Conservation (phyloP, 768 basidiomycete genomes). For the Porphyrellus cyaneotinctus region DNA sequence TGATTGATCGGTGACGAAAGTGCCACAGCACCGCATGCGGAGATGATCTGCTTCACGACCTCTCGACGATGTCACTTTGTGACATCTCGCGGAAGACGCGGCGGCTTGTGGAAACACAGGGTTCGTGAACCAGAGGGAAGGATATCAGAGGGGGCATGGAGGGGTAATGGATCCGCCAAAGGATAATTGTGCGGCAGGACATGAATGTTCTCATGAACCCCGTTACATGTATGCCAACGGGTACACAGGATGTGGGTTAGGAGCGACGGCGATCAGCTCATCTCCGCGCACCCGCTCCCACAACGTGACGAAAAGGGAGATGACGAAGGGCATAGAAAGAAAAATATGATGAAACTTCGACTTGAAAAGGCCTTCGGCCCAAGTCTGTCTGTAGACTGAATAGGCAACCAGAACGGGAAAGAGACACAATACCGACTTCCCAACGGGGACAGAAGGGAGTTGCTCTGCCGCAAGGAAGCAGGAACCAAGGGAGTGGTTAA, state of each 20-base stretch:
- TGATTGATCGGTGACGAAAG: constrained; percentile 2
- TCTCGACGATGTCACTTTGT: background rate
- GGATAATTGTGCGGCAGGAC: constrained; percentile 1
- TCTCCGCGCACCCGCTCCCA: constrained; percentile 20
- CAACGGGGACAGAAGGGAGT: background rate
- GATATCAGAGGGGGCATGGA: background rate
- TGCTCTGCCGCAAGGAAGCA: constrained; percentile 4
- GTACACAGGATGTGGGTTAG: constrained; percentile 18
- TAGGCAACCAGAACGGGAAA: constrained; percentile 5
- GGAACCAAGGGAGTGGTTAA: background rate
- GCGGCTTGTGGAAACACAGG: background rate
- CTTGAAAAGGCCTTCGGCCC: background rate
- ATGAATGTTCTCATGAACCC: constrained; percentile 12
- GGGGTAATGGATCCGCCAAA: constrained; percentile 1
- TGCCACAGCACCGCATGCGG: constrained; percentile 14
- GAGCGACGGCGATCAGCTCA: constrained; percentile 28
- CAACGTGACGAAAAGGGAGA: constrained; percentile 16
- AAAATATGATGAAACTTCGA: background rate
- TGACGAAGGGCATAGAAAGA: background rate
- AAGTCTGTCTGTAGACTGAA: constrained; percentile 1
- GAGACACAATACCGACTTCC: constrained; percentile 1
- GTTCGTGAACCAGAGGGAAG: constrained; percentile 3
- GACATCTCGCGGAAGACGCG: background rate
- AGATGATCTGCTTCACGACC: constrained; percentile 7
- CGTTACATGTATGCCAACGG: constrained; percentile 8